Evolutionary conservation across 257 asterid species (phyloP), one percentile per base, ranked within the genome.

Genomic region (Nicotiana noctiflora): DNA sequence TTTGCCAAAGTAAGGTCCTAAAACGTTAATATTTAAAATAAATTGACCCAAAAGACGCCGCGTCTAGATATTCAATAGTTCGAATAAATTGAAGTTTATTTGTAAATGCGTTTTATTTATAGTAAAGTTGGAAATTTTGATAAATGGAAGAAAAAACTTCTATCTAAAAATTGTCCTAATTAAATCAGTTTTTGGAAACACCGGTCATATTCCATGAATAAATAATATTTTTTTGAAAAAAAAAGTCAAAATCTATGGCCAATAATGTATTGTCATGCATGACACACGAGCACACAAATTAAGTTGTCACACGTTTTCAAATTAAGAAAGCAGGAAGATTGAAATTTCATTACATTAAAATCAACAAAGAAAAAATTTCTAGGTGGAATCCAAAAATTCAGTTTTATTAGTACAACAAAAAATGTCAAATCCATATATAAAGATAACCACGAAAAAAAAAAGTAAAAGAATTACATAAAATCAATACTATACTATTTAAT

Each of bases 401-500:
- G 13, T 51, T 65, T 72, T 72, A 72, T 72, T 72, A 15, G 37
- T 75, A 6, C 40, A 51, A 51, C 82, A n/a, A 81, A 40, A 29
- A 31, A 23, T 65, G 44, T 46, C 27, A 75, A 81, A 68, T 83
- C 85, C 66, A 8, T 75, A 75, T 55, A n/a, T 21, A 61, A 49
- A 34, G 23, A 61, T 4, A 67, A 31, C 14, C 13, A 53, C 46
- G 79, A 25, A 25, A 18, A 19, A 78, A 72, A 79, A 2, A 51
- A n/a, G 7, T 55, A 29, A 5, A 80, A 44, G 64, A 83, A 85
- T 62, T 29, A 32, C 53, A 81, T 60, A 27, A 84, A 82, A 44
- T 56, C 66, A 74, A 77, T 21, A n/a, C 51, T 75, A 34, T 51
- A 53, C 12, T 37, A 29, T 57, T 82, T 86, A 87, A 61, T 77